Percentiles rank a stretch among this genome's conserved stretches.
phyloP scores from a whole-genome alignment of 352 stramenopile genomes.

The Bremia lactucae region DNA sequence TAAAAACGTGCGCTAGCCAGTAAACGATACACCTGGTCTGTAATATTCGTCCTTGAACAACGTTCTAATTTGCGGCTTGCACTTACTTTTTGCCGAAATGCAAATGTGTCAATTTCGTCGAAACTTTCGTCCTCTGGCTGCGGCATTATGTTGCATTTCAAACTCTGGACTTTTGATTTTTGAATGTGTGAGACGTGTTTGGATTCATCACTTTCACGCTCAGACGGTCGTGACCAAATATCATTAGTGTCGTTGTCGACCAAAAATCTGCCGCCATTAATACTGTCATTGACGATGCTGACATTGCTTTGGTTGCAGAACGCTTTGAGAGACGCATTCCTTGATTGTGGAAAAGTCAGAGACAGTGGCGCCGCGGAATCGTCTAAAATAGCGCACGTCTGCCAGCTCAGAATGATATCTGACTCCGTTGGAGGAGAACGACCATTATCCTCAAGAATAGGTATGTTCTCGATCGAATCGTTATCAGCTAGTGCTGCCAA shows the following conservation, averaged over 20 bases:
- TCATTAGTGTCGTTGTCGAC: conserved; percentile 19
- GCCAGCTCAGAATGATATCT: conserved; percentile 23
- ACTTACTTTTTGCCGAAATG: conserved; percentile 10
- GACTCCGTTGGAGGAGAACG: conserved; percentile 11
- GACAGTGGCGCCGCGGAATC: conserved; percentile 11
- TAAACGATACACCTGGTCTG: too few species aligned
- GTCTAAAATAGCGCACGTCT: conserved; percentile 19
- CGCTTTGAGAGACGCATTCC: neutral
- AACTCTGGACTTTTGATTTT: too few species aligned
- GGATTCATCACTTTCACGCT: conserved; percentile 5
- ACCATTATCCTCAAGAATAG: conserved; percentile 16
- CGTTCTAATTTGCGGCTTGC: conserved; percentile 3
- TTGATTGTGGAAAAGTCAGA: neutral
- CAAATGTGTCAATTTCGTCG: conserved; percentile 13
- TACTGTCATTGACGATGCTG: conserved; percentile 1
- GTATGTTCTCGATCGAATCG: conserved; percentile 4
- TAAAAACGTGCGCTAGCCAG: too few species aligned
- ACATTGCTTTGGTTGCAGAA: neutral
- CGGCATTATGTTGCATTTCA: neutral
- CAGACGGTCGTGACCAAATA: conserved; percentile 17
- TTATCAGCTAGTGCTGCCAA: neutral
- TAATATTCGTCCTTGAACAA: neutral
- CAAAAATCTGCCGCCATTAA: conserved; percentile 3
- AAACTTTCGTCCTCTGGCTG: conserved; percentile 11
- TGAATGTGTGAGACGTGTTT: neutral